Conservation (phyloP, 805 yeast genomes). For the Schwanniomyces sp. region DNA sequence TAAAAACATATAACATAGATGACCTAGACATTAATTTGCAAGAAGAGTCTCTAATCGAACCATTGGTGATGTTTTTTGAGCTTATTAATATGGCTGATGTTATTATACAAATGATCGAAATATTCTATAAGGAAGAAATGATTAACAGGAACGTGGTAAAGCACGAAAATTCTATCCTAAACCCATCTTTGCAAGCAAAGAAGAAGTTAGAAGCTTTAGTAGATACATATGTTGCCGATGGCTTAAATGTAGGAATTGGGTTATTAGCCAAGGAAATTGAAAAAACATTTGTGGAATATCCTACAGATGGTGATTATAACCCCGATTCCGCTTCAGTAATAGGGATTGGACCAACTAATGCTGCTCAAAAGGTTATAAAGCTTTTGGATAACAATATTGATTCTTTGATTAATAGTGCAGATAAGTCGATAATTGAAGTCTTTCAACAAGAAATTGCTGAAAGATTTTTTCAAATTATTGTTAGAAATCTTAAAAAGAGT, state of each 20-base stretch:
- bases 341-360: conserved; percentile 47
- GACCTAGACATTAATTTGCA: conserved; percentile 13
- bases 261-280: conserved; percentile 82
- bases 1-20: conserved; percentile 70
- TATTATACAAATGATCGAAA: conserved; percentile 87
- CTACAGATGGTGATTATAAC: conserved; percentile 61
- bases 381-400: conserved; percentile 71
- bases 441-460: conserved; percentile 94
- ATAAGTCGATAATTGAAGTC: conserved; percentile 83
- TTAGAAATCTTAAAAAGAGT: conserved; percentile 71
- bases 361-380: conserved; percentile 63
- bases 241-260: conserved; percentile 88
- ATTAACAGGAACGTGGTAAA: conserved; percentile 57
- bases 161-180: conserved; percentile 72
- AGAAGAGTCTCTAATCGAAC: conserved; percentile 58
- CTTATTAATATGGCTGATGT: conserved; percentile 90
- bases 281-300: conserved; percentile 52
- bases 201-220: conserved; percentile 77
- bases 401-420: conserved; percentile 77
- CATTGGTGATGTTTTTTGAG: conserved; percentile 83
- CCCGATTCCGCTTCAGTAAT: conserved; percentile 33
- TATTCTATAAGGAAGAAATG: conserved; percentile 86
- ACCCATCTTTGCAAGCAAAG: conserved; percentile 75
- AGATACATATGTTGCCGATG: conserved; percentile 90
- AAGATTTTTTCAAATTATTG: conserved; percentile 72